These are phyloP conservation scores for Ceratocystis smalleyi DNA, from an alignment of 2,329 filamentous ascomycete species.

Conservation along the genomic window DNA sequence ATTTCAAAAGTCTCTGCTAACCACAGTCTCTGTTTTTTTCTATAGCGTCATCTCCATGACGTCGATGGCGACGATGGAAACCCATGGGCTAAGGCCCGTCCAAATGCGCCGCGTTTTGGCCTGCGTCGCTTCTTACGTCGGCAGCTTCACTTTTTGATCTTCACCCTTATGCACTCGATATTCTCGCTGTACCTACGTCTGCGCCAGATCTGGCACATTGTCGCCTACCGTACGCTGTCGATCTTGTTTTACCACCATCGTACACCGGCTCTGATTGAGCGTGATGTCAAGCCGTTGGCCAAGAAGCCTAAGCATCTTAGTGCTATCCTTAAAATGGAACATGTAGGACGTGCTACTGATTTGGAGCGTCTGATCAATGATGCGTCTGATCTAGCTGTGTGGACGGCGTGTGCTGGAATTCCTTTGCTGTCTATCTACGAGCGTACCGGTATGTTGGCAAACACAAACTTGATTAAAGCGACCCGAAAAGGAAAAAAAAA, in stretches of 20 bases:
- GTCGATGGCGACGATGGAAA: constrained; percentile 25
- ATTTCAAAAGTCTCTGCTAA: constrained; percentile 12
- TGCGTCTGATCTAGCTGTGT: constrained; percentile 78
- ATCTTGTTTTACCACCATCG: constrained; percentile 90
- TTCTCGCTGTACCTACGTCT: constrained; percentile 81
- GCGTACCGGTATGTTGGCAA: constrained; percentile 51
- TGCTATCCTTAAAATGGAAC: constrained; percentile 62
- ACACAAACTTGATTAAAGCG: neutral
- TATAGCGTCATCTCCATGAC: constrained; percentile 15
- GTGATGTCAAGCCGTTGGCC: constrained; percentile 61
- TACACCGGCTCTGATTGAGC: constrained; percentile 79
- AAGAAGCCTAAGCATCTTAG: constrained; percentile 75
- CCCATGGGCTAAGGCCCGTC: constrained; percentile 22
- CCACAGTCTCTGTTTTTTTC: neutral
- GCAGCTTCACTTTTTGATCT: constrained; percentile 51
- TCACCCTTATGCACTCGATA: constrained; percentile 56
- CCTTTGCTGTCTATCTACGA: constrained; percentile 83
- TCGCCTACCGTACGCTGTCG: constrained; percentile 62
- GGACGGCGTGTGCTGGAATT: constrained; percentile 83
- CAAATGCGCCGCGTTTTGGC: constrained; percentile 32
- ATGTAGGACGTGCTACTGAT: constrained; percentile 52
- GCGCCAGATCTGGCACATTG: constrained; percentile 62
- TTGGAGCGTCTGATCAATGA: constrained; percentile 78
- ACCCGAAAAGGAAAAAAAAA: too few species aligned
- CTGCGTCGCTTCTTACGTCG: constrained; percentile 45